phyloP scores from a whole-genome alignment of 2,329 filamentous ascomycete genomes.

The Trichocomaceae sp. region DNA sequence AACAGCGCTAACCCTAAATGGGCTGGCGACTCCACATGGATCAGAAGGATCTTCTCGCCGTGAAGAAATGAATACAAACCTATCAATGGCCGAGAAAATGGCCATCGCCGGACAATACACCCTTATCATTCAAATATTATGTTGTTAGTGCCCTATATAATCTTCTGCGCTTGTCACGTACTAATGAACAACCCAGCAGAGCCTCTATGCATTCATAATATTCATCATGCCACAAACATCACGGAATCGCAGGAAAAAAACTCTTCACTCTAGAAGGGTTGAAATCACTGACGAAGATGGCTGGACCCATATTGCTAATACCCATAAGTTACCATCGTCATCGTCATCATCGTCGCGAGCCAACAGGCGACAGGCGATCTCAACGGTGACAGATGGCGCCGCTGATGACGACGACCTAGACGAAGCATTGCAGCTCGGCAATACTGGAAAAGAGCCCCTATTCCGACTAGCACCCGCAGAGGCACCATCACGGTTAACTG shows the following conservation, averaged over 20 bases:
- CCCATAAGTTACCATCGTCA: slow-evolving; percentile 5
- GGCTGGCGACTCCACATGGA: neutral
- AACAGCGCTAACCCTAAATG: neutral
- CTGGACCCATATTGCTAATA: slow-evolving; percentile 40
- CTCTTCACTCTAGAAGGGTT: slow-evolving; percentile 25
- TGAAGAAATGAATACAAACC: neutral
- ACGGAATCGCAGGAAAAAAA: slow-evolving; percentile 22
- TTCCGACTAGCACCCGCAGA: slow-evolving; percentile 31
- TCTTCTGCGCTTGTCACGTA: neutral
- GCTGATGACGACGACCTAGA: slow-evolving; percentile 5
- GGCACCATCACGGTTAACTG: slow-evolving; percentile 27
- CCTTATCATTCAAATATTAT: neutral
- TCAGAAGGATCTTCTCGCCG: neutral
- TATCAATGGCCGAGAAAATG: neutral
- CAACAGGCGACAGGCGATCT: neutral
- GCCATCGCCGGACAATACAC: neutral
- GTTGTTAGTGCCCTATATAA: neutral
- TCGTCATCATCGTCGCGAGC: neutral
- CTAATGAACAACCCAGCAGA: neutral
- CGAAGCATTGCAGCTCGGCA: neutral
- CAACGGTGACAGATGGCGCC: slow-evolving; percentile 9
- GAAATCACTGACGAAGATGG: slow-evolving; percentile 35
- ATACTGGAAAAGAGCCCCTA: neutral
- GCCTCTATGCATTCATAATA: neutral
- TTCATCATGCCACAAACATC: slow-evolving; percentile 30